Evolutionary conservation across 1,284 basidiomycete genomes (phyloP), one percentile per base, ranked within the genome.

Genomic region (Sanguinoderma infundibulare): DNA sequence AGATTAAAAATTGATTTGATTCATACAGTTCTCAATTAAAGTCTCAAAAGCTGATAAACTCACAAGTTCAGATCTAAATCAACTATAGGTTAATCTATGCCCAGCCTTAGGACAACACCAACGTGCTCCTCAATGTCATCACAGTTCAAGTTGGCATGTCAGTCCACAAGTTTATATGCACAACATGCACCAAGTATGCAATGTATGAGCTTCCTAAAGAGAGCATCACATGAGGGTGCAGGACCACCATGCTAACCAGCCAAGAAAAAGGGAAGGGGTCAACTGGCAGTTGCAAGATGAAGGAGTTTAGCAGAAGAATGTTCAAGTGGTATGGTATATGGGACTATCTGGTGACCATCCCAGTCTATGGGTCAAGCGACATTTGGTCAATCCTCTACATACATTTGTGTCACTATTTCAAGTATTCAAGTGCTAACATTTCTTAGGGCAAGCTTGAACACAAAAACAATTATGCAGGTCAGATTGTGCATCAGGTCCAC

Each of bases 311-410:
- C 47, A 28, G 7, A 3, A 50, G 4, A 28, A 50, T 28, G 7
- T 50, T 32, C 47, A 50, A 50, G 47, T 34, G 15, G 3, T 28
- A 50, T 28, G 47, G 26, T 7, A 3, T 32, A 7, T 10, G 47
- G n/a, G 12, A 50, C 17, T 50, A 34, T 17, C 52, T 69, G 0
- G 30, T 14, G 0, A 61, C 68, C 0, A 77, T 81, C 7, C 51
- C 56, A 12, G 38, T 36, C 2, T 71, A 68, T 50, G 76, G 78
- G 0, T 76, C 76, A 1, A 75, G 73, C 2, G 78, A 80, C 34
- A 35, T 35, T 14, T 35, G 14, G 7, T 35, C 34, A 6, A 35
- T 14, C 6, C 34, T 35, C 14, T 35, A 35, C 14, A 14, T 35
- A 14, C 6, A 14, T 35, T 14, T 35, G 34, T 14, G 14, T 35